Evolutionary conservation across 2,329 filamentous ascomycete genomes (phyloP).

Genomic region (Ophiosphaerella narmari): DNA sequence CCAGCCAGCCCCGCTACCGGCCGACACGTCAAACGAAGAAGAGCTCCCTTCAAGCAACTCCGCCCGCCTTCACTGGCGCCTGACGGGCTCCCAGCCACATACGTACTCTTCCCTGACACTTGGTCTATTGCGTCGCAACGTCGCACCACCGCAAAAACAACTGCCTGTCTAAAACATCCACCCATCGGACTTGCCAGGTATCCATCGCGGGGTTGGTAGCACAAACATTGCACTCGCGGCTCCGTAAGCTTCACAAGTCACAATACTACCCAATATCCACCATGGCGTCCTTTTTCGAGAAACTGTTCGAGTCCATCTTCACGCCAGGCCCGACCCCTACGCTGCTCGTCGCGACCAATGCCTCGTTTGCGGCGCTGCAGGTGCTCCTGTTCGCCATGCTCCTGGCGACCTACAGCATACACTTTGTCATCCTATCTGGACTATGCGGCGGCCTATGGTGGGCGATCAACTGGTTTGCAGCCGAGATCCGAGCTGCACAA

Average conservation of each 20-base stretch:
- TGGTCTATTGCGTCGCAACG: constrained; percentile 8
- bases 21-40: constrained; percentile 15
- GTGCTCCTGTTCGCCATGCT: constrained; percentile 76
- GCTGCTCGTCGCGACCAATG: constrained; percentile 87
- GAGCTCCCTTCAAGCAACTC: constrained; percentile 12
- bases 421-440: constrained; percentile 81
- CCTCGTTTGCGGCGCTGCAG: constrained; percentile 84
- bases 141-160: background rate
- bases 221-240: background rate
- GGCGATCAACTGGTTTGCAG: constrained; percentile 95
- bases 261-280: constrained; percentile 1
- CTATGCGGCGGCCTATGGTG: constrained; percentile 86
- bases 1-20: constrained; percentile 15
- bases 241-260: constrained; percentile 1
- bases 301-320: constrained; percentile 92
- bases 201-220: constrained; percentile 6
- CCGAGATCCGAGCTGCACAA: constrained; percentile 60
- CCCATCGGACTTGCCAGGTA: constrained; percentile 7
- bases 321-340: constrained; percentile 87
- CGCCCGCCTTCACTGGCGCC: constrained; percentile 19
- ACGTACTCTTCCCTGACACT: constrained; percentile 2
- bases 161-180: background rate
- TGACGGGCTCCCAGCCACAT: constrained; percentile 15
- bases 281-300: constrained; percentile 63
- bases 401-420: constrained; percentile 80